These are phyloP conservation scores for Penicillium sp. DNA, from an alignment of 2,329 filamentous ascomycete species.

Conservation along the genomic window DNA sequence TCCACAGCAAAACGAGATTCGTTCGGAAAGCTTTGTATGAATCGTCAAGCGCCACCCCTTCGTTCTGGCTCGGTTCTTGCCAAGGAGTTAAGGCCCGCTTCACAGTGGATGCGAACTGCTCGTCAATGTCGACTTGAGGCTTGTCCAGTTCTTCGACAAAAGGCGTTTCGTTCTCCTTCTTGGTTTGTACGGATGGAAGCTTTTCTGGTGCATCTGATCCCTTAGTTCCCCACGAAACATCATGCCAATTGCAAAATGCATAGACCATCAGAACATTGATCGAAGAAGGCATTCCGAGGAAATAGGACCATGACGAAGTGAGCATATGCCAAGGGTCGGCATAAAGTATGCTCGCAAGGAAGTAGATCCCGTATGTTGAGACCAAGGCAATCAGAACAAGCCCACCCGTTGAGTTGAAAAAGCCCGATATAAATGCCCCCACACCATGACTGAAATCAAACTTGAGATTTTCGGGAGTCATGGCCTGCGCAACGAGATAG, in stretches of 20 bases:
- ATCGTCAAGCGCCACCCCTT: conserved; percentile 84
- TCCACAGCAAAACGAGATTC: conserved; percentile 81
- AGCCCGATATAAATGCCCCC: conserved; percentile 65
- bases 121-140: conserved; percentile 94
- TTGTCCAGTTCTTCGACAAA: conserved; percentile 95
- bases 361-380: conserved; percentile 93
- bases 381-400: conserved; percentile 88
- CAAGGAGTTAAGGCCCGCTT: conserved; percentile 84
- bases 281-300: conserved; percentile 88
- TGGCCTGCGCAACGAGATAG: conserved; percentile 81
- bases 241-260: conserved; percentile 99
- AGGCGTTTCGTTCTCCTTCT: conserved; percentile 76
- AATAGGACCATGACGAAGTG: conserved; percentile 87
- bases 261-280: conserved; percentile 99
- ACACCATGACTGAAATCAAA: conserved; percentile 62
- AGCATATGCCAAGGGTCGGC: conserved; percentile 99
- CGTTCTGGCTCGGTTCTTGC: conserved; percentile 67
- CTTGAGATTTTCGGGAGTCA: conserved; percentile 62
- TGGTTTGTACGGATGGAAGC: conserved; percentile 79
- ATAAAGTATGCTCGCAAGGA: conserved; percentile 90
- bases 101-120: conserved; percentile 89
- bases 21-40: conserved; percentile 99
- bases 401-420: conserved; percentile 73
- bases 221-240: conserved; percentile 98
- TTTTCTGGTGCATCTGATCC: conserved; percentile 89